Evolutionary conservation across 1,284 basidiomycete species (phyloP).

Genomic region (Tylopilus orsonianus): DNA sequence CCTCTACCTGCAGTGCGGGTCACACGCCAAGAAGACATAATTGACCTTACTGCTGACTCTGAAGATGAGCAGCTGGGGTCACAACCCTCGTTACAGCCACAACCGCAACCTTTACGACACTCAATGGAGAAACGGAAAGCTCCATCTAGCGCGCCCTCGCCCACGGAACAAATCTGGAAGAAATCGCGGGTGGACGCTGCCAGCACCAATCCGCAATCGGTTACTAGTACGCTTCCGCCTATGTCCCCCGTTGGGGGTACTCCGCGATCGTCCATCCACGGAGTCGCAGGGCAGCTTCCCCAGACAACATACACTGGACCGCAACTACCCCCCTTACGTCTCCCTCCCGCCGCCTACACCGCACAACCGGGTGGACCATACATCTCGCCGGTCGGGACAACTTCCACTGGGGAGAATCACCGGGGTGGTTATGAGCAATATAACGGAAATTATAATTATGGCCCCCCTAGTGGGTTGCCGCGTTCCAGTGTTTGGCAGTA

Average conservation of each 20-base stretch:
- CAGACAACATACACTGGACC: conserved; percentile 24
- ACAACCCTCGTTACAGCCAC: conserved; percentile 27
- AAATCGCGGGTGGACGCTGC: conserved; percentile 54
- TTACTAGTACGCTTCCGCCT: conserved; percentile 18
- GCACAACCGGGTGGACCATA: conserved; percentile 23
- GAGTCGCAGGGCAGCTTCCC: conserved; percentile 19
- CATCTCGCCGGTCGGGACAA: conserved; percentile 22
- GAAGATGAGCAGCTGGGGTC: conserved; percentile 61
- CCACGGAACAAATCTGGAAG: conserved; percentile 71
- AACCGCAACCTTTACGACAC: conserved; percentile 23
- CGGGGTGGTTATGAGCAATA: conserved; percentile 29
- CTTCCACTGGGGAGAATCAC: conserved; percentile 20
- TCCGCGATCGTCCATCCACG: conserved; percentile 16
- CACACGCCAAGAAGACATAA: conserved; percentile 48
- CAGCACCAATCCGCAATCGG: conserved; percentile 12
- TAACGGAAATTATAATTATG: conserved; percentile 28
- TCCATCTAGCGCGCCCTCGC: conserved; percentile 46
- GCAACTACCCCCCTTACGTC: conserved; percentile 32
- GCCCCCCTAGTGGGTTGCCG: conserved; percentile 24
- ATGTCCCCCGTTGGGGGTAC: conserved; percentile 22
- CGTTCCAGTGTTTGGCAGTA: conserved; percentile 33
- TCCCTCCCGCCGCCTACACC: conserved; percentile 23
- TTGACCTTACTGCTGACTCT: conserved; percentile 78
- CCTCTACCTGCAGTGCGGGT: conserved; percentile 18
- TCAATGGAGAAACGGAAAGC: conserved; percentile 59